phyloP scores from a whole-genome alignment of 345 rosid species.

The Barbarea vulgaris region DNA sequence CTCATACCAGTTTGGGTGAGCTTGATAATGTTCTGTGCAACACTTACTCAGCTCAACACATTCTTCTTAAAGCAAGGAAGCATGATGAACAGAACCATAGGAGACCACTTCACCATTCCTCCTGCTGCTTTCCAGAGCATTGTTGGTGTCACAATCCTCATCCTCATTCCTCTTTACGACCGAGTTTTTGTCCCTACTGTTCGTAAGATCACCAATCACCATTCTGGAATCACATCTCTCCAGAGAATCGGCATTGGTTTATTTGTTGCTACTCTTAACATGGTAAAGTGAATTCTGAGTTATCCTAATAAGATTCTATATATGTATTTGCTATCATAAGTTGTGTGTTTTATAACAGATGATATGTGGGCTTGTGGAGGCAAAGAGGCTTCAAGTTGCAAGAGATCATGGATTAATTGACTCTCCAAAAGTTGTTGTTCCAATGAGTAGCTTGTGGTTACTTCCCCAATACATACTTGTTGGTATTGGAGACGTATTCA shows the following conservation, averaged over 20 bases:
- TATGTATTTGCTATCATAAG: background rate
- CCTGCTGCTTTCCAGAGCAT: constrained; percentile 80
- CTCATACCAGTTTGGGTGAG: constrained; percentile 78
- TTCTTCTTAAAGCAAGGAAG: constrained; percentile 86
- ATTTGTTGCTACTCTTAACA: constrained; percentile 57
- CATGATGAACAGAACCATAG: constrained; percentile 66
- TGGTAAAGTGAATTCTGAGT: constrained; percentile 37
- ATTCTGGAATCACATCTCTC: constrained; percentile 75
- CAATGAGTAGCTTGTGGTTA: constrained; percentile 80
- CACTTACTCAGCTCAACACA: constrained; percentile 70
- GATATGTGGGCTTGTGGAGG: constrained; percentile 65
- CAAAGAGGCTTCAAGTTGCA: constrained; percentile 60
- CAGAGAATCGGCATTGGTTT: constrained; percentile 82
- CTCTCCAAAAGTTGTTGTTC: constrained; percentile 56
- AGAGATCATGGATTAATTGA: constrained; percentile 54
- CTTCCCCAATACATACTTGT: constrained; percentile 77
- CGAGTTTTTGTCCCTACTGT: constrained; percentile 63
- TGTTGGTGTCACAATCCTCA: constrained; percentile 68
- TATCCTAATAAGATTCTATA: background rate
- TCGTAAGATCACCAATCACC: constrained; percentile 60
- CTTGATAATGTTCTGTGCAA: constrained; percentile 72
- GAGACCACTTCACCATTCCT: constrained; percentile 61
- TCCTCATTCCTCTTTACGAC: constrained; percentile 64
- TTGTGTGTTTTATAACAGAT: constrained; percentile 27
- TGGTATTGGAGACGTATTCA: constrained; percentile 65